Conservation (phyloP, 2,329 filamentous ascomycete genomes). For the Gnomoniopsis sp. region DNA sequence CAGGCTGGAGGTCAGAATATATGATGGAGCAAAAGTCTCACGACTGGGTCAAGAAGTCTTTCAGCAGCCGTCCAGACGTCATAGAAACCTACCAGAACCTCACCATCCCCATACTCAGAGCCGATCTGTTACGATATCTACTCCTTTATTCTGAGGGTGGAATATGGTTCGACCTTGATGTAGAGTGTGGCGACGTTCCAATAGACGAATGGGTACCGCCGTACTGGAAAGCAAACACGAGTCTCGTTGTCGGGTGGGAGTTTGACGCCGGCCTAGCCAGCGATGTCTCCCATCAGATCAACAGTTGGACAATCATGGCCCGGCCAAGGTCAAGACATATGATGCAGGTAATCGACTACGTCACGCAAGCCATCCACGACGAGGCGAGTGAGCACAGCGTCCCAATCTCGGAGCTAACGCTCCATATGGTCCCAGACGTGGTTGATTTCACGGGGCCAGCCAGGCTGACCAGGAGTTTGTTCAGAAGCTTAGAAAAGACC, state of each 20-base stretch:
- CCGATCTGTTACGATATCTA: constrained; percentile 13
- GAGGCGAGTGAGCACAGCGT: constrained; percentile 9
- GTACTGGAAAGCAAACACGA: neutral
- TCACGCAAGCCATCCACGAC: constrained; percentile 12
- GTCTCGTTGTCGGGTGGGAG: neutral
- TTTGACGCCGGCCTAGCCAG: constrained; percentile 18
- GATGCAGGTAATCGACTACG: constrained; percentile 21
- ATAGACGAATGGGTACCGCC: constrained; percentile 1
- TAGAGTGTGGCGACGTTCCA: constrained; percentile 6
- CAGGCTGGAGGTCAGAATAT: neutral
- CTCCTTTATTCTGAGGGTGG: constrained; percentile 19
- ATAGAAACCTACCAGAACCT: neutral
- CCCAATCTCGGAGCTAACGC: neutral
- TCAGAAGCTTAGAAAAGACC: constrained; percentile 10
- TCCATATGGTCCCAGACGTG: constrained; percentile 12
- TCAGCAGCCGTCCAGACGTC: neutral
- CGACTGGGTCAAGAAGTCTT: neutral
- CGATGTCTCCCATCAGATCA: constrained; percentile 21
- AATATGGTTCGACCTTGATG: constrained; percentile 18
- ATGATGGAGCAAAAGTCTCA: neutral
- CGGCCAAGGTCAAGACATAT: constrained; percentile 19
- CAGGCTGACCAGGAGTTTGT: constrained; percentile 13
- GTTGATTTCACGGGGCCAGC: constrained; percentile 15
- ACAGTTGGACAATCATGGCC: constrained; percentile 23
- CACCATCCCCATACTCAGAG: constrained; percentile 13